These are phyloP conservation scores for Aspergillus awamori DNA, from an alignment of 2,329 filamentous ascomycete species.

Conservation along the genomic window DNA sequence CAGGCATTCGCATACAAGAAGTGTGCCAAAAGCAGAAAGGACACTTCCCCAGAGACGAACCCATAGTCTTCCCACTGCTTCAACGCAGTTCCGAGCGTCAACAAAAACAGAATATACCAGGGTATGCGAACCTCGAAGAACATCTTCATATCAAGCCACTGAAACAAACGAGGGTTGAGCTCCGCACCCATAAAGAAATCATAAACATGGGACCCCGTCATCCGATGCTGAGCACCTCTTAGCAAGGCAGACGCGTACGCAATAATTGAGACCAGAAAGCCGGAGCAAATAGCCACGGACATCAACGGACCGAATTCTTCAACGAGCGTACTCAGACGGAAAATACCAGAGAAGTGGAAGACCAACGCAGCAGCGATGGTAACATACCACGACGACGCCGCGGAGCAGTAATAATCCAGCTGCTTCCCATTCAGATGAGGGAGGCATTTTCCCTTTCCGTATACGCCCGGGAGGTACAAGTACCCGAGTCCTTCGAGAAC, in stretches of 20 bases:
- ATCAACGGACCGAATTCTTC: constrained; percentile 93
- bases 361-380: constrained; percentile 70
- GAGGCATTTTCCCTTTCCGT: constrained; percentile 83
- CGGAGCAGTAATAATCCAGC: constrained; percentile 91
- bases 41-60: constrained; percentile 78
- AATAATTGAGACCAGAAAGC: constrained; percentile 76
- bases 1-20: constrained; percentile 91
- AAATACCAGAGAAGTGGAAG: constrained; percentile 79
- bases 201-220: constrained; percentile 79
- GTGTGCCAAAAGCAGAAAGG: constrained; percentile 83
- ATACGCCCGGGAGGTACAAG: constrained; percentile 81
- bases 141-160: constrained; percentile 87
- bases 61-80: constrained; percentile 82
- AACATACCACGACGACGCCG: constrained; percentile 79
- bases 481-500: constrained; percentile 81
- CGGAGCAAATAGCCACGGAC: constrained; percentile 88
- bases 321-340: constrained; percentile 84
- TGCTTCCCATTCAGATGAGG: constrained; percentile 78
- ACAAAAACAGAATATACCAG: constrained; percentile 87
- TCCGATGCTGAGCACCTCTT: constrained; percentile 82
- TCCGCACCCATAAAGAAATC: constrained; percentile 92
- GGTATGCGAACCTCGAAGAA: constrained; percentile 91
- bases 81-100: constrained; percentile 72
- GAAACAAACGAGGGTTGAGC: constrained; percentile 80
- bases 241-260: constrained; percentile 84